Base-by-base conservation (phyloP, 1,284 basidiomycete genomes). In the Agroathelia rolfsii region DNA sequence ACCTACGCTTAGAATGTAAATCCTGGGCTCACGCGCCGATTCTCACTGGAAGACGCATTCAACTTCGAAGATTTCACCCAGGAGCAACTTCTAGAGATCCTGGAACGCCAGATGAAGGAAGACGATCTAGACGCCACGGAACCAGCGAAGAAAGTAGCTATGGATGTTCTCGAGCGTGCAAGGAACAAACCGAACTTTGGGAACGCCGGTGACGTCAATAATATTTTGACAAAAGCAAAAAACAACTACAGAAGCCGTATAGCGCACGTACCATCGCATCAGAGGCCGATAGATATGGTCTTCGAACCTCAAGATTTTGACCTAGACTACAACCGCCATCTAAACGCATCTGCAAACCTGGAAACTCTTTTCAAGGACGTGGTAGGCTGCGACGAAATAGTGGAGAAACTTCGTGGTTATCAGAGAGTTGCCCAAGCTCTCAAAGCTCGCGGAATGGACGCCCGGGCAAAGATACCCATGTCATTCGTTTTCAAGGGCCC, bases 401-500 rank as follows among this genome's bases (percentile, higher is more conserved):
- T 77, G 3, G 35, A 42, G 27, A 69, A 65, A 40, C 52, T 81
- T 4, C 46, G 49, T 3, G 43, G 50, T 3, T 78, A 67, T 37
- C 77, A 80, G 45, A 53, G 60, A 34, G 64, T 72, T 11, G 66
- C 71, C 2, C 46, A 46, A 3, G 51, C 44, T 12, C 59, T 62
- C 49, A 70, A 67, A 42, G 45, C 41, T 4, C 50, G 52, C 14
- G 61, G 60, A 1, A 51, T 56, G 13, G 65, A 74, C 35, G 50
- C 61, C 18, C 59, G 65, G 1, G 53, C 63, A 0, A 52, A 60
- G 16, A 67, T 80, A 13, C 76, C 78, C 1, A 80, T 69, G 5
- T 76, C 64, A 36, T 81, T 79, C 42, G 58, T 81, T 3, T 80
- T 81, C 59, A 80, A 74, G 42, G 77, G 77, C 0, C 77, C 77